These are phyloP conservation scores for Russula dissimulans DNA, from an alignment of 768 basidiomycete species.

Conservation along the genomic window DNA sequence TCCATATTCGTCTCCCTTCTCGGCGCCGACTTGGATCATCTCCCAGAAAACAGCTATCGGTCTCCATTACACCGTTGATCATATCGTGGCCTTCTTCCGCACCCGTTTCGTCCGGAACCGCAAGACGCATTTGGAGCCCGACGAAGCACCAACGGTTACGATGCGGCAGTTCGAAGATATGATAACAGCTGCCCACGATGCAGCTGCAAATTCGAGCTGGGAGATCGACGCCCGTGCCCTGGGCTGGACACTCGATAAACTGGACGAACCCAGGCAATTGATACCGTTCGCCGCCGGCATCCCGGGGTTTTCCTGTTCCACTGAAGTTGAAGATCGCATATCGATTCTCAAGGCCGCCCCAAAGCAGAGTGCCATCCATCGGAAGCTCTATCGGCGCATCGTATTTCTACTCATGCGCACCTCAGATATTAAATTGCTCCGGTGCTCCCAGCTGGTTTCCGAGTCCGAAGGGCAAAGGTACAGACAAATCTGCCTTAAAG, in stretches of 20 bases:
- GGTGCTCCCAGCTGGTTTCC: neutral
- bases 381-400: neutral
- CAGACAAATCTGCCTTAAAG: neutral
- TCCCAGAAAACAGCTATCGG: neutral
- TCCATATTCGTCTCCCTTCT: conserved; percentile 7
- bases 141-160: neutral
- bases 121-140: neutral
- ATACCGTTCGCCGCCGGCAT: conserved; percentile 1
- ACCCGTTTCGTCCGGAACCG: no score
- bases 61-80: neutral
- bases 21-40: neutral
- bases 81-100: neutral
- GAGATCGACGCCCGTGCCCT: neutral
- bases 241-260: conserved; percentile 3
- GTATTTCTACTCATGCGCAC: neutral
- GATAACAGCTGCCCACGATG: neutral
- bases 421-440: neutral
- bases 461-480: neutral
- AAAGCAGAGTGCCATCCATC: neutral
- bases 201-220: neutral
- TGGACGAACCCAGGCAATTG: conserved; percentile 2
- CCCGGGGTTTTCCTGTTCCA: neutral
- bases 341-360: neutral
- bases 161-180: neutral
- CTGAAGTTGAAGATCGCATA: neutral